phyloP scores from a whole-genome alignment of 805 yeast species.

The Clavispora fructus region DNA sequence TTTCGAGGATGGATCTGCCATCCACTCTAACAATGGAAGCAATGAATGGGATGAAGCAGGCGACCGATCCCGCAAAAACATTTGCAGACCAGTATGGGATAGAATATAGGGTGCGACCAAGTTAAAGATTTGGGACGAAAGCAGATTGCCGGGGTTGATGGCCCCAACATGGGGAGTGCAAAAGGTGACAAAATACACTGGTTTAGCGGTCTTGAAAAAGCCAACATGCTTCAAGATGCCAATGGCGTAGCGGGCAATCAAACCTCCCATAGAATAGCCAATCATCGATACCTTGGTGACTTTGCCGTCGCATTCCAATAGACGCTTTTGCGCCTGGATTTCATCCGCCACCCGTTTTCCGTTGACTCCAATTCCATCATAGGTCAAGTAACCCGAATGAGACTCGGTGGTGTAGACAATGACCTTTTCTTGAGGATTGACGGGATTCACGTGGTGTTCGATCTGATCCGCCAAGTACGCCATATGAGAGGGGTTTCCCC shows the following conservation, averaged over 20 bases:
- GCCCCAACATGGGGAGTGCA: conserved; percentile 64
- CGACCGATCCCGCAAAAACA: conserved; percentile 50
- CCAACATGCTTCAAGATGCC: conserved; percentile 59
- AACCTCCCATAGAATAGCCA: conserved; percentile 88
- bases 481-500: conserved; percentile 9
- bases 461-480: conserved; percentile 7
- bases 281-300: conserved; percentile 67
- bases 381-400: conserved; percentile 71
- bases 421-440: conserved; percentile 17
- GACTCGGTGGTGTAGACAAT: conserved; percentile 50
- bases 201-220: conserved; percentile 47
- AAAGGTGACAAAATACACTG: conserved; percentile 50
- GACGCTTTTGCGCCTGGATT: conserved; percentile 30
- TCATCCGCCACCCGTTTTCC: conserved; percentile 73
- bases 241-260: conserved; percentile 72
- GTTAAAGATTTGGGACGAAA: conserved; percentile 50
- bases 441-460: conserved; percentile 12
- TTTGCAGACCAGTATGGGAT: conserved; percentile 70
- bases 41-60: background rate
- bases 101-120: conserved; percentile 56
- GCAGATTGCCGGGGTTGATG: conserved; percentile 41
- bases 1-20: conserved; percentile 10
- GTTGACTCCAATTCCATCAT: conserved; percentile 84
- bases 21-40: conserved; percentile 11
- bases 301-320: conserved; percentile 5